Conservation (phyloP, 2,329 filamentous ascomycete species). For the Parascedosporium putredinis region DNA sequence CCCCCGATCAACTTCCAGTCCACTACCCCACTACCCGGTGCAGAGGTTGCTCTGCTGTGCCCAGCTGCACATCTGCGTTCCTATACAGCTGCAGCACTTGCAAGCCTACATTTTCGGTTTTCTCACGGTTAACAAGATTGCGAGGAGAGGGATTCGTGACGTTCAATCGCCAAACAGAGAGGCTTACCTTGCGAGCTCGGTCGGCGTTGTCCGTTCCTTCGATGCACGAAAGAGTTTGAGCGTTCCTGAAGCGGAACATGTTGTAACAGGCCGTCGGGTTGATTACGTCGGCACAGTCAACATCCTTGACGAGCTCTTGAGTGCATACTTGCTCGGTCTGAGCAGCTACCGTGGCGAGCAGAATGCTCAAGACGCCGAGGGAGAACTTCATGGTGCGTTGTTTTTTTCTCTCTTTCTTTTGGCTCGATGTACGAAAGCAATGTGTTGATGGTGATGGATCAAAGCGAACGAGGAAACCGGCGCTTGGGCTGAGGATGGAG, state of each 20-base stretch:
- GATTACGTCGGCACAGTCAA: constrained; percentile 28
- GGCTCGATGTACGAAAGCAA: neutral
- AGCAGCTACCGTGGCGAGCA: constrained; percentile 13
- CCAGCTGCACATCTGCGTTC: constrained; percentile 25
- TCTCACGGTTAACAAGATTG: neutral
- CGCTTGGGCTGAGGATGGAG: neutral
- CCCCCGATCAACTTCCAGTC: too few species aligned
- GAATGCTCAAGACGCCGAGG: constrained; percentile 14
- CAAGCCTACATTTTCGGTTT: constrained; percentile 19
- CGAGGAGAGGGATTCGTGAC: too few species aligned
- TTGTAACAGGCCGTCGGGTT: constrained; percentile 31
- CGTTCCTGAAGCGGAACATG: constrained; percentile 22
- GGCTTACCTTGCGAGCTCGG: constrained; percentile 22
- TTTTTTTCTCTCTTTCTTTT: too few species aligned
- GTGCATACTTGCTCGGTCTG: constrained; percentile 22
- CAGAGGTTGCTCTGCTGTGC: constrained; percentile 18
- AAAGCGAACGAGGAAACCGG: neutral
- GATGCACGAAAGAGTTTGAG: constrained; percentile 25
- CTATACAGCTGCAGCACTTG: constrained; percentile 26
- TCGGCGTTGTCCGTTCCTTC: constrained; percentile 23
- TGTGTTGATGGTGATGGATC: neutral
- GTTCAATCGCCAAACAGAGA: neutral
- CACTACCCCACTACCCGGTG: neutral
- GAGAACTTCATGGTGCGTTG: constrained; percentile 9
- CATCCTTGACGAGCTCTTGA: constrained; percentile 21